Conservation (phyloP, 2,329 filamentous ascomycete genomes). For the Trichoderma arundinaceum region DNA sequence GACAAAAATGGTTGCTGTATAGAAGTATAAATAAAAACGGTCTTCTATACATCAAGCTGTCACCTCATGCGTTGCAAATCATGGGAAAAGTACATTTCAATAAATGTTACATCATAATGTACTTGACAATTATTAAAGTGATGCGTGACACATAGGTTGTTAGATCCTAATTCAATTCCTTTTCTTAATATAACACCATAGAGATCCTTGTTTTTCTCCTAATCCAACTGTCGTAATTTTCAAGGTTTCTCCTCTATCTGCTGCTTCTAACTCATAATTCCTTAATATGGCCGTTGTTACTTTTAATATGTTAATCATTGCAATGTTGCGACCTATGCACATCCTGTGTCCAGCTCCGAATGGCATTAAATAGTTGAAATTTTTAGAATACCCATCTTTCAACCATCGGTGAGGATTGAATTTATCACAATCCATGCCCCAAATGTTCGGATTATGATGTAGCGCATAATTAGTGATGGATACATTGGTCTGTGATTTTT, state of each 20-base stretch:
- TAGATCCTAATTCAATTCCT: no score
- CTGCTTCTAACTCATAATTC: background rate
- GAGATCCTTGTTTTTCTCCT: background rate
- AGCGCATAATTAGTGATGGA: background rate
- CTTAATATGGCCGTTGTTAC: background rate
- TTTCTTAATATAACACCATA: constrained; percentile 1
- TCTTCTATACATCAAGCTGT: no score
- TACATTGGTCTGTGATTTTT: background rate
- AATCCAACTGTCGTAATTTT: background rate
- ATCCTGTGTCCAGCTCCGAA: background rate
- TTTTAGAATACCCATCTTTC: background rate
- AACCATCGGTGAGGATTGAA: background rate
- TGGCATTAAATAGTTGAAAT: background rate
- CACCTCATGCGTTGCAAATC: no score
- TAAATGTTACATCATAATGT: no score
- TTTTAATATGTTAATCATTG: background rate
- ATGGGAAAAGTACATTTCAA: no score
- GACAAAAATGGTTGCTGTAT: no score
- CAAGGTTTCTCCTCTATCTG: background rate
- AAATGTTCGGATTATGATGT: background rate
- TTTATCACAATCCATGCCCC: background rate
- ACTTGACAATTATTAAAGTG: no score
- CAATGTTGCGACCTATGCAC: background rate
- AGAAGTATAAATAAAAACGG: no score
- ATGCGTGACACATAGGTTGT: no score